Evolutionary conservation across 352 stramenopile genomes (phyloP).

Genomic region (Pythium utonaiense): DNA sequence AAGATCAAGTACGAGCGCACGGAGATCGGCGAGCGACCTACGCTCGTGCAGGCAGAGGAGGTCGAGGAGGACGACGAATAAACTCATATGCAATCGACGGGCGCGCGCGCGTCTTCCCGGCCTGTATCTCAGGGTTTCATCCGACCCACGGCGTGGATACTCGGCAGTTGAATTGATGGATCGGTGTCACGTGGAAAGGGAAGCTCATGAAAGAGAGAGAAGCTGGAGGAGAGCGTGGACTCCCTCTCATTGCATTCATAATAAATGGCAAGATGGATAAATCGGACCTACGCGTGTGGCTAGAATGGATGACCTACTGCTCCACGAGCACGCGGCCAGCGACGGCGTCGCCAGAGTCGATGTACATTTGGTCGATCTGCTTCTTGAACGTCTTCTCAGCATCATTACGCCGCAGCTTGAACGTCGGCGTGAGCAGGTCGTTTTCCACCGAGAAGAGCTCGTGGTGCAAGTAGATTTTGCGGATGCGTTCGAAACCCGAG

Average conservation of each 20-base stretch:
- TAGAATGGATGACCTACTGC: background rate
- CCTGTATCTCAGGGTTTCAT: no score
- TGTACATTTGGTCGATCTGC: constrained; percentile 71
- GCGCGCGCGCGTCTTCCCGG: background rate
- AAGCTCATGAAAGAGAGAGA: background rate
- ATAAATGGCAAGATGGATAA: constrained; percentile 4
- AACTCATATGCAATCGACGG: background rate
- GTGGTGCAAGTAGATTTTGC: constrained; percentile 88
- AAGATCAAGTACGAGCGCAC: constrained; percentile 61
- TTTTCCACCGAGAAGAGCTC: constrained; percentile 93
- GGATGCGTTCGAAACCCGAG: constrained; percentile 92
- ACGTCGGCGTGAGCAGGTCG: constrained; percentile 94
- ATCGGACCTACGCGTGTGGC: background rate
- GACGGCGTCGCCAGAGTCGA: constrained; percentile 50
- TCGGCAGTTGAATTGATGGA: no score
- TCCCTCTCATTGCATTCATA: constrained; percentile 3
- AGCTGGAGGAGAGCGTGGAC: background rate
- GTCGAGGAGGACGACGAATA: constrained; percentile 43
- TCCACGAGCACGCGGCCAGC: constrained; percentile 23
- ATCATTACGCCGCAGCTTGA: constrained; percentile 93
- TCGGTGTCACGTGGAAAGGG: no score
- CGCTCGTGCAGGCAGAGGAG: constrained; percentile 49
- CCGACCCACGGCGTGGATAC: no score
- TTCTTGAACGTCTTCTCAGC: constrained; percentile 57
- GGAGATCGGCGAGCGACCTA: constrained; percentile 60